Conservation (phyloP, 164 flowering plant species). For the Saururus chinensis region DNA sequence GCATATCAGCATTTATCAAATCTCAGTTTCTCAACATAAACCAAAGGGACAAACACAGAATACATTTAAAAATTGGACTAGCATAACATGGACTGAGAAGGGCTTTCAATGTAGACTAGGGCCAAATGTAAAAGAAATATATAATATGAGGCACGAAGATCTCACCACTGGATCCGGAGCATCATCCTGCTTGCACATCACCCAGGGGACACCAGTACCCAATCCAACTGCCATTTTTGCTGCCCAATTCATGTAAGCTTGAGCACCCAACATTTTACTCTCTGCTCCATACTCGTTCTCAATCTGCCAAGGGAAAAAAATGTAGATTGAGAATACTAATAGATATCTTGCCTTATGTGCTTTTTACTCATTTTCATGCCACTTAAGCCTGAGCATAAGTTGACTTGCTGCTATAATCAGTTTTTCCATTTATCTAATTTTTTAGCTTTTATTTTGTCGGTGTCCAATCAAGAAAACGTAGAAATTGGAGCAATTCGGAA, state of each 20-base stretch:
- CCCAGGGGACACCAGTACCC: slow-evolving; percentile 68
- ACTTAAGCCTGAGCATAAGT: too few relatives aligned
- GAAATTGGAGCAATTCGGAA: neutral
- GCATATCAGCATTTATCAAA: neutral
- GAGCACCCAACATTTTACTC: slow-evolving; percentile 41
- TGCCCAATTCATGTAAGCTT: slow-evolving; percentile 57
- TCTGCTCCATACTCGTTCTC: slow-evolving; percentile 61
- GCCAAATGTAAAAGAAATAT: neutral
- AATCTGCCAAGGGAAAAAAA: slow-evolving; percentile 26
- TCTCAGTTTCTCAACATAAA: neutral
- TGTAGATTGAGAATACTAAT: neutral
- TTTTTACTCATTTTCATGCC: too few relatives aligned
- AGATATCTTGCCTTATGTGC: neutral
- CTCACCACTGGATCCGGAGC: slow-evolving; percentile 76
- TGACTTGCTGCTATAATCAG: too few relatives aligned
- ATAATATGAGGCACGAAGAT: neutral
- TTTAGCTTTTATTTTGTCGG: too few relatives aligned
- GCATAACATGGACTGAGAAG: neutral
- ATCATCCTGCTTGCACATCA: slow-evolving; percentile 76
- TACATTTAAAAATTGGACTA: too few relatives aligned
- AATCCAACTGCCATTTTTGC: slow-evolving; percentile 58
- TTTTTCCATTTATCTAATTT: too few relatives aligned
- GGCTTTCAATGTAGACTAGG: neutral
- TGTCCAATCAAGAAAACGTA: too few relatives aligned
- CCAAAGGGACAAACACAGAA: too few relatives aligned